Percentiles rank a stretch among this genome's conserved stretches.
Conservation (phyloP, 2,329 filamentous ascomycete species). For the Colletotrichum sojae region DNA sequence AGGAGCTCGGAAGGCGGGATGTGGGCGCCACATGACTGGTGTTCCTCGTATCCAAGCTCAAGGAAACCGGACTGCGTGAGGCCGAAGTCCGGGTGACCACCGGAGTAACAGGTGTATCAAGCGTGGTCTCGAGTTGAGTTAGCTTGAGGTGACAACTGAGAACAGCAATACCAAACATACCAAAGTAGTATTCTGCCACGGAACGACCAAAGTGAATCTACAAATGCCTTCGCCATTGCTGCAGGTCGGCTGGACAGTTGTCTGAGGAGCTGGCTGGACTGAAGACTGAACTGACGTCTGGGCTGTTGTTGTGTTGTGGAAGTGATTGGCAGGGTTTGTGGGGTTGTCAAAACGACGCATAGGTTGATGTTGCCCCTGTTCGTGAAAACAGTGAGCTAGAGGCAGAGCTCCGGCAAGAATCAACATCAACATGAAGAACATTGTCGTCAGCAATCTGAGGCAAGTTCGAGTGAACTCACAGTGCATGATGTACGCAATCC, state of each 20-base stretch:
- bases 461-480: no score
- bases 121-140: no score
- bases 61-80: no score
- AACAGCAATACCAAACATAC: not conserved
- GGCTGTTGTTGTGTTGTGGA: not conserved
- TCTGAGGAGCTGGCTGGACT: no score
- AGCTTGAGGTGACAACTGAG: no score
- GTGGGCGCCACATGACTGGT: rapidly evolving
- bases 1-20: not conserved
- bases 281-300: not conserved
- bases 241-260: not conserved
- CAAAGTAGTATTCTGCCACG: constrained; percentile 8
- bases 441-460: no score
- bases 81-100: no score
- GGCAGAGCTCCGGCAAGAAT: not conserved
- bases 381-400: not conserved
- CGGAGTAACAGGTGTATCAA: no score
- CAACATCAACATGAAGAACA: not conserved
- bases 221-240: not conserved
- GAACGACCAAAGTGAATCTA: not conserved
- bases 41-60: not conserved
- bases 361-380: not conserved
- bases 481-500: no score
- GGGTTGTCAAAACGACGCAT: not conserved
- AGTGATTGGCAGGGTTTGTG: not conserved